A percentile compares a stretch with the other conserved stretches of the same genome.
phyloP scores from a whole-genome alignment of 2,329 filamentous ascomycete genomes.

The Fusarium sp. region DNA sequence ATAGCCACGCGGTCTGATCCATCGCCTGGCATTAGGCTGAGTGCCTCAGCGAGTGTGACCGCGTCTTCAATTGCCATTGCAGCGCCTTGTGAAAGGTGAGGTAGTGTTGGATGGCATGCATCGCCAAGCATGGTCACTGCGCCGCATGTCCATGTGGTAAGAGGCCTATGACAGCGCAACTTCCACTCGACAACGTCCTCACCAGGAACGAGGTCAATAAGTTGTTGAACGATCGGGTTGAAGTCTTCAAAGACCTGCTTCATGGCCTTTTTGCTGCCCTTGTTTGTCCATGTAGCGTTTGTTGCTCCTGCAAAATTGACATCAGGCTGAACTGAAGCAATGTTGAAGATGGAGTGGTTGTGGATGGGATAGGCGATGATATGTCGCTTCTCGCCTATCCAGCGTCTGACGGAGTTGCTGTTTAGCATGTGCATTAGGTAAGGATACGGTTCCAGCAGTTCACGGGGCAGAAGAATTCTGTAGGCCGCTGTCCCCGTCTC shows the following conservation, averaged over 20 bases:
- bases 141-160: conserved; percentile 5
- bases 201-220: conserved; percentile 1
- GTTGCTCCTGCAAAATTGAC: conserved; percentile 12
- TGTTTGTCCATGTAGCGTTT: conserved; percentile 23
- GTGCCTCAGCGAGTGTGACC: background rate
- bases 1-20: background rate
- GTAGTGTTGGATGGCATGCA: conserved; percentile 12
- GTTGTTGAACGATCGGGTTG: background rate
- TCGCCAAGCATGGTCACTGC: conserved; percentile 4
- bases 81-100: conserved; percentile 9
- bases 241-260: conserved; percentile 17
- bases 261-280: conserved; percentile 20
- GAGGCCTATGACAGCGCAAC: conserved; percentile 7
- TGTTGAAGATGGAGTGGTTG: conserved; percentile 21
- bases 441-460: conserved; percentile 1
- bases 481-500: conserved; percentile 11
- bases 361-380: conserved; percentile 25
- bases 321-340: conserved; percentile 8
- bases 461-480: background rate
- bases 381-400: conserved; percentile 20
- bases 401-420: background rate
- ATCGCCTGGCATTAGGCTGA: background rate
- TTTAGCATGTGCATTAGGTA: conserved; percentile 16
- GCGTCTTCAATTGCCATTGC: conserved; percentile 20
- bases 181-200: conserved; percentile 20